Percentiles rank a stretch among this genome's conserved stretches.
Conservation (phyloP, 768 basidiomycete genomes). For the Pleurotus salmoneostramineus region DNA sequence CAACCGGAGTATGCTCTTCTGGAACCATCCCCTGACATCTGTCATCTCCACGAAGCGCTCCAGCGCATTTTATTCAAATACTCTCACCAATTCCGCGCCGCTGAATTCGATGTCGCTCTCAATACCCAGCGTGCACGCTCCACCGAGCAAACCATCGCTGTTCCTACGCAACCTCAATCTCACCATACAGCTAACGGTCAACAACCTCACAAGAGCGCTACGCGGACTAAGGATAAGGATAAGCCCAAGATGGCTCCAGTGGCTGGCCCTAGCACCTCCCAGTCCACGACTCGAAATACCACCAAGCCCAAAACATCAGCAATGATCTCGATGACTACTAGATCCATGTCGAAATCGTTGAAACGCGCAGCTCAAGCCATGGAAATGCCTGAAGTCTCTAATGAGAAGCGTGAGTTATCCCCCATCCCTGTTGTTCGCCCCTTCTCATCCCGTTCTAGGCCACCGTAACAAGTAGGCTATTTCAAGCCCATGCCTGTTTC, state of each 20-base stretch:
- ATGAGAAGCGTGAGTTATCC: neutral
- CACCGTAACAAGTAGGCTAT: neutral
- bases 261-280: too few species aligned
- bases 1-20: neutral
- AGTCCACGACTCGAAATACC: too few species aligned
- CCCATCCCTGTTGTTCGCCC: too few species aligned
- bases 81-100: neutral
- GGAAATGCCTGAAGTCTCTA: neutral
- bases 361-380: neutral
- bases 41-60: slow-evolving; percentile 8
- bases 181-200: too few species aligned
- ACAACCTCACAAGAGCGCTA: too few species aligned
- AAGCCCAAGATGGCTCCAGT: too few species aligned
- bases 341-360: neutral
- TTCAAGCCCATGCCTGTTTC: neutral
- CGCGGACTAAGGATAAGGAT: too few species aligned
- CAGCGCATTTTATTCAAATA: slow-evolving; percentile 4
- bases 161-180: too few species aligned
- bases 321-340: too few species aligned
- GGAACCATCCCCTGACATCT: neutral
- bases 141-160: neutral
- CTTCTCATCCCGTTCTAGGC: too few species aligned
- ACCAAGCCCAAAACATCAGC: too few species aligned
- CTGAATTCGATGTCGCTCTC: neutral
- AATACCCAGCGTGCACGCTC: neutral